phyloP scores from a whole-genome alignment of 179 eudicot genomes.

The Carnegiea gigantea region DNA sequence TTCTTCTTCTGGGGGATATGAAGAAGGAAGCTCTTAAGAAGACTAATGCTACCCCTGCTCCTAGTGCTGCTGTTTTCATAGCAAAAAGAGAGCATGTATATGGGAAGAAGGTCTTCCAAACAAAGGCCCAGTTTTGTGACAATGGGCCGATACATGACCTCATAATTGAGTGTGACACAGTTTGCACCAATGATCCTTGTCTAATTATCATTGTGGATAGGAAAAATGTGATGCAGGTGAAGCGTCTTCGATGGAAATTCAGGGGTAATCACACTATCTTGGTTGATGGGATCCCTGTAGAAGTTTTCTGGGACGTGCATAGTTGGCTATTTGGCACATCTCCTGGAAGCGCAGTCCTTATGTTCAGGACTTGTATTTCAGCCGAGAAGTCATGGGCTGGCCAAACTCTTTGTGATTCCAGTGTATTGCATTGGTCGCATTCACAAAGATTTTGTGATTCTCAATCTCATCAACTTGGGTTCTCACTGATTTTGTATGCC shows the following conservation, averaged over 20 bases:
- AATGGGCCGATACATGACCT: slow-evolving; percentile 54
- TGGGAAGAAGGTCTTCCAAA: slow-evolving; percentile 60
- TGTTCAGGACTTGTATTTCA: slow-evolving; percentile 57
- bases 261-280: slow-evolving; percentile 62
- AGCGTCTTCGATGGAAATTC: slow-evolving; percentile 64
- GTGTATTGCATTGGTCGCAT: slow-evolving; percentile 46
- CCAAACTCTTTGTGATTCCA: slow-evolving; percentile 45
- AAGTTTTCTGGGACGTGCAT: slow-evolving; percentile 76
- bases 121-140: slow-evolving; percentile 56
- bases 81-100: slow-evolving; percentile 64
- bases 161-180: slow-evolving; percentile 59
- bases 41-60: slow-evolving; percentile 37
- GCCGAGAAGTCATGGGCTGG: slow-evolving; percentile 64
- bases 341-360: slow-evolving; percentile 60
- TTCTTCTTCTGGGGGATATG: slow-evolving; percentile 70
- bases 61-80: slow-evolving; percentile 40
- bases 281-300: slow-evolving; percentile 65
- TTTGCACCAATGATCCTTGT: slow-evolving; percentile 48
- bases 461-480: slow-evolving; percentile 48
- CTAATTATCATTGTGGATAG: slow-evolving; percentile 54
- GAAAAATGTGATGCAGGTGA: slow-evolving; percentile 67
- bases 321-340: slow-evolving; percentile 61
- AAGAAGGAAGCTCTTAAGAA: slow-evolving; percentile 68
- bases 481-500: slow-evolving; percentile 65
- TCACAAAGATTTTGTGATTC: slow-evolving; percentile 56